These are phyloP conservation scores for Cubamyces sp. DNA, from an alignment of 768 basidiomycete genomes.

Conservation along the genomic window DNA sequence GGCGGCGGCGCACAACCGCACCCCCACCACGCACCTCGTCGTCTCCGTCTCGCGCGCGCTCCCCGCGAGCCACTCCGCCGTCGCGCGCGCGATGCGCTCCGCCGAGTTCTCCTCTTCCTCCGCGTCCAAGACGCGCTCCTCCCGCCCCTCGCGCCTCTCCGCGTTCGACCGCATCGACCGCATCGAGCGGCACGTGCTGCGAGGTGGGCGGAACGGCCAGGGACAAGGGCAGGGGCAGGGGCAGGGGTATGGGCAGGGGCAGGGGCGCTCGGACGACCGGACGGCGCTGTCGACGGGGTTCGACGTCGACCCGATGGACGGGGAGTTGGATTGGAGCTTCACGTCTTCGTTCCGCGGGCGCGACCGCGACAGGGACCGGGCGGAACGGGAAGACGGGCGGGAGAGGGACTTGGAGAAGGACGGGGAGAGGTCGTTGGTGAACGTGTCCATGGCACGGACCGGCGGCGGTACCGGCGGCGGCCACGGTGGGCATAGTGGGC, in stretches of 20 bases:
- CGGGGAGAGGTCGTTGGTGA: not conserved
- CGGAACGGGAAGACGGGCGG: not conserved
- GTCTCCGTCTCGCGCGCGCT: slow-evolving; percentile 25
- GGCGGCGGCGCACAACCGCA: slow-evolving; percentile 25
- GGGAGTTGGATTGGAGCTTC: slow-evolving; percentile 13
- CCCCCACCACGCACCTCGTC: slow-evolving; percentile 19
- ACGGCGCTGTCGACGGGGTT: slow-evolving; percentile 4
- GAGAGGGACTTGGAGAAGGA: not conserved
- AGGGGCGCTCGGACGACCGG: not conserved
- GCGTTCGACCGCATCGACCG: slow-evolving; percentile 16
- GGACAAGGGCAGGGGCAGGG: not conserved
- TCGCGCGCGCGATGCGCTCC: slow-evolving; percentile 29
- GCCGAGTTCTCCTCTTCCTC: not conserved
- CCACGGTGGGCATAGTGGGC: too few relatives aligned
- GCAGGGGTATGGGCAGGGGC: not conserved
- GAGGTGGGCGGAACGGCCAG: not conserved
- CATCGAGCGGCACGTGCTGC: not conserved
- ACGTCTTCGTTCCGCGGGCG: not conserved
- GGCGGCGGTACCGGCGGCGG: not conserved
- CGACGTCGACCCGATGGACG: slow-evolving; percentile 12
- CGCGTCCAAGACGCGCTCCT: too few relatives aligned
- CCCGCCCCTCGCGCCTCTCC: too few relatives aligned
- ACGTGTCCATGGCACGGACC: not conserved
- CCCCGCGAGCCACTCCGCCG: slow-evolving; percentile 18
- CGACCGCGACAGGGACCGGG: not conserved